phyloP scores from a whole-genome alignment of 129 eudicot genomes.

The Flaveria linearis region DNA sequence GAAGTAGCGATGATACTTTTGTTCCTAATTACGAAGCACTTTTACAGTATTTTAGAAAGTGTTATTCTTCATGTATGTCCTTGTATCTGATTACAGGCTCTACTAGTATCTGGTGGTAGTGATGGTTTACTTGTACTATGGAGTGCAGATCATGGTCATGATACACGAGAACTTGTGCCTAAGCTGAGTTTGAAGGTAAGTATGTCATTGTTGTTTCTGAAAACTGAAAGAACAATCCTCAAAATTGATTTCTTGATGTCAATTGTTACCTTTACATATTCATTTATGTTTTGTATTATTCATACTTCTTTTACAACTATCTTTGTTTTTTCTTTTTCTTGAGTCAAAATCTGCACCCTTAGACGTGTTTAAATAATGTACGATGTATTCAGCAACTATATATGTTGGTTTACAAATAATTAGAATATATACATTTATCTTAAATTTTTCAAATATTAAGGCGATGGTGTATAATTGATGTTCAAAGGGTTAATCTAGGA shows the following conservation, averaged over 20 bases:
- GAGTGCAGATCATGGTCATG: constrained; percentile 92
- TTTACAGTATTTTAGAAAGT: background rate
- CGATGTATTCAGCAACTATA: constrained; percentile 2
- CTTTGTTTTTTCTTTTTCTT: background rate
- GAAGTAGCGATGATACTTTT: constrained; percentile 2
- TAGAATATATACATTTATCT: background rate
- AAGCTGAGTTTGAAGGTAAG: constrained; percentile 90
- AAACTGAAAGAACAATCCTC: background rate
- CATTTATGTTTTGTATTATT: background rate
- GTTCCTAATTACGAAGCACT: background rate
- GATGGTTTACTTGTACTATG: constrained; percentile 94
- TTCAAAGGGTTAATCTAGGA: background rate
- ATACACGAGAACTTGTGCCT: constrained; percentile 95
- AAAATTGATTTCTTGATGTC: background rate
- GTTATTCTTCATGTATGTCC: constrained; percentile 17
- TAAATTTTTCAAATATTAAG: constrained; percentile 3
- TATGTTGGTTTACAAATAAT: constrained; percentile 15
- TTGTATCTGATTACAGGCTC: constrained; percentile 54
- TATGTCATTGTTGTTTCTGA: constrained; percentile 7
- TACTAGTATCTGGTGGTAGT: constrained; percentile 96
- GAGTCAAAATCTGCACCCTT: background rate
- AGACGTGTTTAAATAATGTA: constrained; percentile 21
- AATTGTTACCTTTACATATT: background rate
- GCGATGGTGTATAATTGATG: background rate
- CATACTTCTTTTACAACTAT: background rate